Percentiles rank a stretch among this genome's conserved stretches.
These are phyloP conservation scores for Dictyostelium intermedium DNA, from an alignment of 78 protist genomes.

Conservation along the genomic window DNA sequence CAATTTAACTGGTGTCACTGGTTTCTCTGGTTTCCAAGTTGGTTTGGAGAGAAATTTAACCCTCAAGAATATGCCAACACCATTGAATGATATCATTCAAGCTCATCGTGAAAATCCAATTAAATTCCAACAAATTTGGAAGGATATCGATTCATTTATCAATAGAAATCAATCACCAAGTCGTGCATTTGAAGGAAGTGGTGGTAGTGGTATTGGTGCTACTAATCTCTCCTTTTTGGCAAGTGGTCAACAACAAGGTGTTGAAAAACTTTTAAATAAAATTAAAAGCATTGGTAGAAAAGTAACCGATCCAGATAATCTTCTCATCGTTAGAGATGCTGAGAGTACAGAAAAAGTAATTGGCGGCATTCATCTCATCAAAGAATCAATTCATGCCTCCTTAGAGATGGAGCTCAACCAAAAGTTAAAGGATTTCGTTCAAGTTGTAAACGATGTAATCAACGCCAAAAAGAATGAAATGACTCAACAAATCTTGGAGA, in stretches of 20 bases:
- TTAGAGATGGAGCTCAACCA: constrained; percentile 77
- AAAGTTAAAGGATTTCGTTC: constrained; percentile 63
- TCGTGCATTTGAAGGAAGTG: constrained; percentile 27
- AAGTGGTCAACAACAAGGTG: constrained; percentile 57
- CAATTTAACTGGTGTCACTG: constrained; percentile 42
- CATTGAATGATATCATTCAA: constrained; percentile 67
- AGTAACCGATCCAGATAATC: constrained; percentile 50
- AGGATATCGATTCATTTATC: constrained; percentile 74
- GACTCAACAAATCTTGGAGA: constrained; percentile 69
- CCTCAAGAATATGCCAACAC: constrained; percentile 69
- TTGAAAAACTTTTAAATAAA: constrained; percentile 61
- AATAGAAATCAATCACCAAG: constrained; percentile 77
- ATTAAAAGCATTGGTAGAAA: constrained; percentile 77
- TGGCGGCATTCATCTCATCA: constrained; percentile 64
- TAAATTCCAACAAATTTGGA: not conserved
- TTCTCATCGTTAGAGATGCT: constrained; percentile 37
- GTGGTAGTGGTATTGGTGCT: constrained; percentile 51
- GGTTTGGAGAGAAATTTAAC: constrained; percentile 78
- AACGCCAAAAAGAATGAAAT: constrained; percentile 49
- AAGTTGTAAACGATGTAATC: constrained; percentile 52
- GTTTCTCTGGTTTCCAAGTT: constrained; percentile 61
- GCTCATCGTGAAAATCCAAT: constrained; percentile 47
- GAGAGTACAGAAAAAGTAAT: constrained; percentile 75
- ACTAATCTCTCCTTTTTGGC: constrained; percentile 65
- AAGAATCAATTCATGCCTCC: constrained; percentile 58